Conservation (phyloP, 2,329 filamentous ascomycete genomes). For the Eutypella sp. region DNA sequence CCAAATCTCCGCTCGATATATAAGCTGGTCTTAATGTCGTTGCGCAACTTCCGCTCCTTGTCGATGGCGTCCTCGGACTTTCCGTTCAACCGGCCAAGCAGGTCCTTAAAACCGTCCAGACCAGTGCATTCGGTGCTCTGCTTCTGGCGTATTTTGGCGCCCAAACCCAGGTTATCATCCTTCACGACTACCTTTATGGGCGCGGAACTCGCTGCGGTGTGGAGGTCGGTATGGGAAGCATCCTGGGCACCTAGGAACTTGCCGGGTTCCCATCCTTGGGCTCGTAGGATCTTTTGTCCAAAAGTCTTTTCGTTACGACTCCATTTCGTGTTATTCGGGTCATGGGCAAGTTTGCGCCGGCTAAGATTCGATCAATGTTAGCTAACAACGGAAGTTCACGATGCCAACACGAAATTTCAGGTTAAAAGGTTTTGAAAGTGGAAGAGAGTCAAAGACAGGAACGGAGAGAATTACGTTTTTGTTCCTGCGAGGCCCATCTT, state of each 20-base stretch:
- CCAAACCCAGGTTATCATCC: conserved; percentile 86
- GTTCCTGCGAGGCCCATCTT: conserved; percentile 70
- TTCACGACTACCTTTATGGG: conserved; percentile 83
- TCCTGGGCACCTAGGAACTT: conserved; percentile 74
- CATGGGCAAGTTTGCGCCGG: conserved; percentile 69
- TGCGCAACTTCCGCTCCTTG: conserved; percentile 62
- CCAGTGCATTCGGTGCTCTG: conserved; percentile 77
- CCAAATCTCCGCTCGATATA: conserved; percentile 76
- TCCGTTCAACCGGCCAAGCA: conserved; percentile 86
- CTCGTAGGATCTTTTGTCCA: conserved; percentile 81
- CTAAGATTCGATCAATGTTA: conserved; percentile 17
- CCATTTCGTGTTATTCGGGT: conserved; percentile 97
- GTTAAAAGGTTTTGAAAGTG: not conserved
- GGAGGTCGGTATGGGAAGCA: conserved; percentile 68
- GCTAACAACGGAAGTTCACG: too few relatives aligned
- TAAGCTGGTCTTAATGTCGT: conserved; percentile 65
- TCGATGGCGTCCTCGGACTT: conserved; percentile 70
- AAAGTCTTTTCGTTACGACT: conserved; percentile 74
- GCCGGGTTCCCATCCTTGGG: conserved; percentile 88
- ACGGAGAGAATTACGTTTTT: conserved; percentile 50
- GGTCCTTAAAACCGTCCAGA: conserved; percentile 77
- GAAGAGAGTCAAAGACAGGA: not conserved
- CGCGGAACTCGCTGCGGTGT: conserved; percentile 75
- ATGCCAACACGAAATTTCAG: too few relatives aligned
- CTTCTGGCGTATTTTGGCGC: conserved; percentile 62